Evolutionary conservation across 1,139 yeast species (phyloP).

Genomic region (Torulaspora globosa): DNA sequence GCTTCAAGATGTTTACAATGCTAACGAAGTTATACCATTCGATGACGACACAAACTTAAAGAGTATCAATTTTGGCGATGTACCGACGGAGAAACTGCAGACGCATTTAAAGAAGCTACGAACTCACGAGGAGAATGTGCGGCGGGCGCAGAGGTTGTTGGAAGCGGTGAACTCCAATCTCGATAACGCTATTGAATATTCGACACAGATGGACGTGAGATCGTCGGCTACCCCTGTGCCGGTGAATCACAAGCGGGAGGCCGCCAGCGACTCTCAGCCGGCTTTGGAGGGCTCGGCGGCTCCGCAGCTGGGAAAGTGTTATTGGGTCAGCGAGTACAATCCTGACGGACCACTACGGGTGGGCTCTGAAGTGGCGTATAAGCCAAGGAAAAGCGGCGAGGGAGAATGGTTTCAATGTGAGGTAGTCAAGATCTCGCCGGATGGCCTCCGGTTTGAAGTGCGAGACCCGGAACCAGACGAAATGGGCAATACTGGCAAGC

Average conservation of each 20-base stretch:
- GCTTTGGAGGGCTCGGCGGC: slow-evolving; percentile 6
- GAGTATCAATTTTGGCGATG: slow-evolving; percentile 32
- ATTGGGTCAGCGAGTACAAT: slow-evolving; percentile 45
- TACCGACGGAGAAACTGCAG: slow-evolving; percentile 42
- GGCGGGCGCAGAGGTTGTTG: slow-evolving; percentile 49
- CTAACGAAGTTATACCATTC: slow-evolving; percentile 52
- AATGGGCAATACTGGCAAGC: slow-evolving; percentile 80
- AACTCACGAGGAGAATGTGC: slow-evolving; percentile 55
- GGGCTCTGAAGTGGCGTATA: slow-evolving; percentile 87
- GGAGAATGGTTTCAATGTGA: slow-evolving; percentile 97
- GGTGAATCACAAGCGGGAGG: background rate
- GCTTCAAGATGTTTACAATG: slow-evolving; percentile 61
- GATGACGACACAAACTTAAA: slow-evolving; percentile 44
- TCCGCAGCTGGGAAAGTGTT: slow-evolving; percentile 28
- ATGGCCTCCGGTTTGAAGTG: slow-evolving; percentile 75
- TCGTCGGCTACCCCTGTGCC: slow-evolving; percentile 5
- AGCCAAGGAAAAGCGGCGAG: slow-evolving; percentile 64
- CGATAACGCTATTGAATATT: slow-evolving; percentile 26
- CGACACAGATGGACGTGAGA: slow-evolving; percentile 3
- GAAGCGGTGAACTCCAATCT: slow-evolving; percentile 38
- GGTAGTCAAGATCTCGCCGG: slow-evolving; percentile 70
- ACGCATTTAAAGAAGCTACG: slow-evolving; percentile 42
- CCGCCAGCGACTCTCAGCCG: slow-evolving; percentile 2
- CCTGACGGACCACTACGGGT: slow-evolving; percentile 57
- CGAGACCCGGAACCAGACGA: slow-evolving; percentile 98